Percentiles rank a stretch among this genome's conserved stretches.
phyloP scores from a whole-genome alignment of 2,329 filamentous ascomycete species.

The Fusarium hostae region DNA sequence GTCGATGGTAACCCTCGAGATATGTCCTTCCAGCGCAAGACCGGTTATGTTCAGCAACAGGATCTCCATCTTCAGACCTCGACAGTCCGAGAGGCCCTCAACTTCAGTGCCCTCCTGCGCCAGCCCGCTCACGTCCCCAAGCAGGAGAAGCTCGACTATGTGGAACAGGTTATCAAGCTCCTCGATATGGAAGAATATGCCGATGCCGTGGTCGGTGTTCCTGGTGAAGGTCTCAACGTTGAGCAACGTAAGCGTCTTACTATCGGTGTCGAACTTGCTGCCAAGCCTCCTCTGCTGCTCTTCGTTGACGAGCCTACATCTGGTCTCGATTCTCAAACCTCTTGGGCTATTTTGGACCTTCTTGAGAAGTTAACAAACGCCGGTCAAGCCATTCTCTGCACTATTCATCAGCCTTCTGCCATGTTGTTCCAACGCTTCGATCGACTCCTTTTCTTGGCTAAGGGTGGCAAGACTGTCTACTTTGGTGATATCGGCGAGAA shows the following conservation, averaged over 20 bases:
- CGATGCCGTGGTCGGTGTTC: slow-evolving; percentile 89
- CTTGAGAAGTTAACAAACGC: slow-evolving; percentile 89
- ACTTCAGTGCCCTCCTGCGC: slow-evolving; percentile 86
- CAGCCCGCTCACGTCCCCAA: slow-evolving; percentile 80
- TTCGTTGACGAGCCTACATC: slow-evolving; percentile 97
- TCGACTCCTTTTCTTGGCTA: slow-evolving; percentile 79
- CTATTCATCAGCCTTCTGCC: slow-evolving; percentile 96
- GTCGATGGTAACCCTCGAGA: slow-evolving; percentile 75
- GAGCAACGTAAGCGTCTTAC: slow-evolving; percentile 82
- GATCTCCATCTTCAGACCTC: slow-evolving; percentile 87
- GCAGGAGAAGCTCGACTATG: slow-evolving; percentile 85
- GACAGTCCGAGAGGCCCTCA: slow-evolving; percentile 88
- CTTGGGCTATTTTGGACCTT: slow-evolving; percentile 89
- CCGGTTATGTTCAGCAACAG: slow-evolving; percentile 92
- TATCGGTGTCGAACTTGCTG: slow-evolving; percentile 95
- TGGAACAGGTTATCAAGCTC: slow-evolving; percentile 89
- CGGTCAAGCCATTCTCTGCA: slow-evolving; percentile 94
- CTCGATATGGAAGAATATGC: slow-evolving; percentile 92
- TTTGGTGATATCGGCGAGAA: slow-evolving; percentile 82
- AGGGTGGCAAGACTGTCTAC: slow-evolving; percentile 82
- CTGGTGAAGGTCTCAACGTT: slow-evolving; percentile 84
- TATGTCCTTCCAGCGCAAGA: slow-evolving; percentile 88
- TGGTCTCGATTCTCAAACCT: slow-evolving; percentile 91
- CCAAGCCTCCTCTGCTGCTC: slow-evolving; percentile 87
- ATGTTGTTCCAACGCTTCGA: slow-evolving; percentile 95